Conservation (phyloP, 2,329 filamentous ascomycete species). For the Esteya vermicola region DNA sequence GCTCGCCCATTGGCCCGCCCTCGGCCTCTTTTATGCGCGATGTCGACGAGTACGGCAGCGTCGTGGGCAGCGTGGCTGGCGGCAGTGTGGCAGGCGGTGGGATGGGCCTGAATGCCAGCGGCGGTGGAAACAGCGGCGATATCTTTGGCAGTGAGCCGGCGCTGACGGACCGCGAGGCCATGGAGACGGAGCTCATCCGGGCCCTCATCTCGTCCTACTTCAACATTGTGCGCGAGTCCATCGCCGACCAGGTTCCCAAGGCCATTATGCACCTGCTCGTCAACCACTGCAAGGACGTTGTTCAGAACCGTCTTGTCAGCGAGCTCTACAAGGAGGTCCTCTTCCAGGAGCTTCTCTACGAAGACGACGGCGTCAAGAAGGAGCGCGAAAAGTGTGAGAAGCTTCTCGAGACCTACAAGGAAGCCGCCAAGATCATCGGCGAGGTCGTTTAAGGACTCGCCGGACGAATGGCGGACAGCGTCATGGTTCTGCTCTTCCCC, state of each 20-base stretch:
- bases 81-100: neutral
- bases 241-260: conserved; percentile 95
- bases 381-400: conserved; percentile 84
- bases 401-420: conserved; percentile 85
- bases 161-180: conserved; percentile 85
- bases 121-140: neutral
- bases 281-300: conserved; percentile 95
- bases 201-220: conserved; percentile 97
- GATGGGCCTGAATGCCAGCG: neutral
- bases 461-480: too few species aligned
- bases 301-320: conserved; percentile 91
- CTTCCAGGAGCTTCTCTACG: conserved; percentile 88
- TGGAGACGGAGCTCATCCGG: conserved; percentile 95
- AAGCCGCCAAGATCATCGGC: conserved; percentile 95
- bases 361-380: conserved; percentile 90
- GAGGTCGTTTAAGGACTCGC: conserved; percentile 68
- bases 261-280: conserved; percentile 97
- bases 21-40: too few species aligned
- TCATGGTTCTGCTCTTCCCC: too few species aligned
- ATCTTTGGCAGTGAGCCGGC: conserved; percentile 52
- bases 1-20: conserved; percentile 25
- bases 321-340: conserved; percentile 86
- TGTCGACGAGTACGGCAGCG: too few species aligned
- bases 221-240: conserved; percentile 97
- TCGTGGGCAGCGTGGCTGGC: neutral